Conservation (phyloP, 2,329 filamentous ascomycete genomes). For the Pestalotiopsis sp. region DNA sequence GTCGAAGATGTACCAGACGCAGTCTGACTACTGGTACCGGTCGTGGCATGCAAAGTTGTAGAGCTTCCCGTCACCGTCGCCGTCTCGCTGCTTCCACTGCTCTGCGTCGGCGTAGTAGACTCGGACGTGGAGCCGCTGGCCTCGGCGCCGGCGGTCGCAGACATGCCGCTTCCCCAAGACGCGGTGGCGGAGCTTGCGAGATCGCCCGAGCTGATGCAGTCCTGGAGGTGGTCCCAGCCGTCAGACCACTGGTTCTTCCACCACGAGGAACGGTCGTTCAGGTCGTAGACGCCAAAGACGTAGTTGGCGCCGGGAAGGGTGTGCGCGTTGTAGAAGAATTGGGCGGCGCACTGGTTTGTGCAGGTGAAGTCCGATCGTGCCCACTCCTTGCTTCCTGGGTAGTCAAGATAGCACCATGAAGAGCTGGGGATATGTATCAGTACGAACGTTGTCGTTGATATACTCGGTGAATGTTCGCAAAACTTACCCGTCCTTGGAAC, state of each 20-base stretch:
- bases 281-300: constrained; percentile 23
- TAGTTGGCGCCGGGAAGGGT: constrained; percentile 26
- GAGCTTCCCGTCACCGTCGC: not conserved
- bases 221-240: constrained; percentile 23
- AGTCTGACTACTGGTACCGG: not conserved
- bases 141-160: not conserved
- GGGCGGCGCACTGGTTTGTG: constrained; percentile 23
- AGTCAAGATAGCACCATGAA: constrained; percentile 26
- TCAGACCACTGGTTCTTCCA: constrained; percentile 25
- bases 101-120: not conserved
- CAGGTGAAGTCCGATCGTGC: constrained; percentile 24
- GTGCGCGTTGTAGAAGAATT: constrained; percentile 29
- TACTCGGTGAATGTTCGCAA: not conserved
- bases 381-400: constrained; percentile 13
- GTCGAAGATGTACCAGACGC: not conserved
- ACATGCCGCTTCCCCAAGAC: not conserved
- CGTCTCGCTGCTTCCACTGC: not conserved
- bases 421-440: constrained; percentile 16
- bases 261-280: constrained; percentile 21
- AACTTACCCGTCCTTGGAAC: constrained; percentile 20
- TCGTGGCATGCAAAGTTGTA: not conserved
- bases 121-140: not conserved
- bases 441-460: not conserved
- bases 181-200: not conserved
- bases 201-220: constrained; percentile 6